phyloP scores from a whole-genome alignment of 768 basidiomycete species.

The Coprinopsis cinerea region DNA sequence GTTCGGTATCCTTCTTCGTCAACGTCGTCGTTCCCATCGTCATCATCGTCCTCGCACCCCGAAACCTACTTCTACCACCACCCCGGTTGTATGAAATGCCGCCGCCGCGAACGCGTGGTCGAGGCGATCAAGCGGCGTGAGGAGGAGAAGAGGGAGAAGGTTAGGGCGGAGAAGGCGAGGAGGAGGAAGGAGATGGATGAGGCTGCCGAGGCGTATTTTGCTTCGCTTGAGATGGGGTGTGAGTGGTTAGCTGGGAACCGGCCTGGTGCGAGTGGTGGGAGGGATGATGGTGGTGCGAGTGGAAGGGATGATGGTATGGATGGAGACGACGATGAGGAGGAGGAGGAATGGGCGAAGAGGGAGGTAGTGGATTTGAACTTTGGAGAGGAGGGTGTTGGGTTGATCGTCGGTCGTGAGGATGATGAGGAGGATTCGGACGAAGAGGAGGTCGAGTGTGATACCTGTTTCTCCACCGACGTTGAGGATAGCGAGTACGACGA shows the following conservation, averaged over 20 bases:
- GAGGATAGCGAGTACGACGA: conserved; percentile 26
- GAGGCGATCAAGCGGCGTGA: background rate
- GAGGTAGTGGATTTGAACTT: background rate
- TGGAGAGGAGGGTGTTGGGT: conserved; percentile 8
- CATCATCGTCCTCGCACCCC: background rate
- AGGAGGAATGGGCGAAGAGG: conserved; percentile 5
- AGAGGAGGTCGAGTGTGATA: conserved; percentile 1
- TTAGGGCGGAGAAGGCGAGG: conserved; percentile 7
- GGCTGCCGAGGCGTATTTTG: background rate
- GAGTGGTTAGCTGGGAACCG: background rate
- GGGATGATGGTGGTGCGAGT: background rate
- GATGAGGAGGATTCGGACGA: conserved; percentile 11
- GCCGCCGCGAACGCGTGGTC: conserved; percentile 16
- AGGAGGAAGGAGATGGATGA: conserved; percentile 1
- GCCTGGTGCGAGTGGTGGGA: too few relatives aligned
- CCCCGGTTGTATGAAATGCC: conserved; percentile 11
- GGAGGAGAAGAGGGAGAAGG: too few relatives aligned
- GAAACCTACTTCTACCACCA: background rate
- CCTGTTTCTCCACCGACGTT: conserved; percentile 18
- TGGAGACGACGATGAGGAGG: background rate
- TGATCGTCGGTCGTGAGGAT: conserved; percentile 12
- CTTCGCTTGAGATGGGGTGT: background rate
- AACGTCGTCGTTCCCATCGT: background rate
- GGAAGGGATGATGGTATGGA: background rate
- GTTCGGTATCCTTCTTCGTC: background rate